Base-by-base conservation (phyloP, 2,329 filamentous ascomycete species). In the Aaosphaeria arxii region DNA sequence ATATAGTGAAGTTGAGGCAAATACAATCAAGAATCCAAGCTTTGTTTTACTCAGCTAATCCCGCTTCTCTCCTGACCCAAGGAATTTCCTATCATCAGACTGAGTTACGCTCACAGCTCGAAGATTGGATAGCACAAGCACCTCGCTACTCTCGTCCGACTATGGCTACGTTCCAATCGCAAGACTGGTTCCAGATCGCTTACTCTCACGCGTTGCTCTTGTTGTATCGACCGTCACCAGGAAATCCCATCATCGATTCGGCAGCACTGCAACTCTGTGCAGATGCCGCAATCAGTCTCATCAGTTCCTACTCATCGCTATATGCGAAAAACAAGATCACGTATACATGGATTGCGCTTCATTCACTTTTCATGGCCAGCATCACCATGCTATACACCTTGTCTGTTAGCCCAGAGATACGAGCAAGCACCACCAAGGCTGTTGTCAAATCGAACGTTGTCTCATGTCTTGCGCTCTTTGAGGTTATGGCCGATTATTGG, bases 401-500 rank as follows among this genome's bases (percentile, higher is more conserved):
- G 24, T 28, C 11, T 28, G 39, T 28, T 17, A n/a, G 11, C 9
- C 39, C 24, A 41, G 39, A 41, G 9, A 41, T 41, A 11, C 39
- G 39, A 41, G 11, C 39, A 28, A 41, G 39, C 39, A 41, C 39
- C 3, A 41, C 39, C 9, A 41, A 41, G 24, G 39, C 39, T 41
- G 39, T 41, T 17, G 39, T 41, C 11, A 41, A 41, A 41, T 41
- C 39, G 11, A 41, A 41, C 24, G 17, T 41, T 9, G 17, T 28
- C 24, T 41, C 39, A 24, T 41, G 39, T 41, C 39, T 41, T 9
- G 35, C 44, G 9, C 28, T 41, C 7, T 13, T 41, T 24, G 44
- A 45, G 11, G 44, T 45, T 7, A 45, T 45, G 44, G 24, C 35
- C 6, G 44, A 45, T 11, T 30, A 17, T 24, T 45, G 44, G 44